A percentile compares a stretch with the other conserved stretches of the same genome.
These are phyloP conservation scores for Torrubiellomyces zombiae DNA, from an alignment of 2,329 filamentous ascomycete species.

Conservation along the genomic window DNA sequence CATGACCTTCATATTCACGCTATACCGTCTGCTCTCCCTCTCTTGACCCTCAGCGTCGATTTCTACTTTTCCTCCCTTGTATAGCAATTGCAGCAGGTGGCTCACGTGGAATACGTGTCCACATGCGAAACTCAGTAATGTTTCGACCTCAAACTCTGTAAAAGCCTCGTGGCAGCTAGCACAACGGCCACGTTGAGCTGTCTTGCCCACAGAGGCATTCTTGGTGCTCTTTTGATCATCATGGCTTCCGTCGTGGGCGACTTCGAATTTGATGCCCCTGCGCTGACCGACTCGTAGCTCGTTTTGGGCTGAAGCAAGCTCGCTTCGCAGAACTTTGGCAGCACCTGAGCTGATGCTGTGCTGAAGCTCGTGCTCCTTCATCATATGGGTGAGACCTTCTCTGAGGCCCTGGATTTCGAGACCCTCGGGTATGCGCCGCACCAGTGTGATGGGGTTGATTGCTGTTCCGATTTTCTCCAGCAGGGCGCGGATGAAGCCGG, in stretches of 20 bases:
- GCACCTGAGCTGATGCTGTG: conserved; percentile 83
- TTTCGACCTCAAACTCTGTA: conserved; percentile 47
- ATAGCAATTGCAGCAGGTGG: conserved; percentile 44
- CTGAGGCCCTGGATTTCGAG: conserved; percentile 82
- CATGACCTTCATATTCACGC: conserved; percentile 74
- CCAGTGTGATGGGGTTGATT: conserved; percentile 81
- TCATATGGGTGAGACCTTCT: conserved; percentile 76
- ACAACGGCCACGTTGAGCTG: conserved; percentile 36
- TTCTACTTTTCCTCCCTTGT: conserved; percentile 29
- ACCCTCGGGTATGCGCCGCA: conserved; percentile 80
- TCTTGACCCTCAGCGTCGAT: conserved; percentile 26
- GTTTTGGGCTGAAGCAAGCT: conserved; percentile 73
- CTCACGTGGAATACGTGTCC: conserved; percentile 67
- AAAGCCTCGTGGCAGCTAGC: conserved; percentile 40
- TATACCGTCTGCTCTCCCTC: conserved; percentile 33
- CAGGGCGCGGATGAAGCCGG: conserved; percentile 78
- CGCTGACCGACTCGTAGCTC: conserved; percentile 64
- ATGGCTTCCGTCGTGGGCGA: conserved; percentile 31
- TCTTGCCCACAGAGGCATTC: conserved; percentile 7
- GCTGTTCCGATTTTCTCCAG: conserved; percentile 88
- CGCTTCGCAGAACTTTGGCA: conserved; percentile 68
- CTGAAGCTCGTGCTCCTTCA: conserved; percentile 92
- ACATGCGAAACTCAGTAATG: conserved; percentile 65
- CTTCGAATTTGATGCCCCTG: conserved; percentile 78
- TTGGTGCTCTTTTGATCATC: conserved; percentile 16